A percentile compares a stretch with the other conserved stretches of the same genome.
These are phyloP conservation scores for Carex arenaria DNA, from an alignment of 202 grass and related monocot genomes.

Conservation along the genomic window DNA sequence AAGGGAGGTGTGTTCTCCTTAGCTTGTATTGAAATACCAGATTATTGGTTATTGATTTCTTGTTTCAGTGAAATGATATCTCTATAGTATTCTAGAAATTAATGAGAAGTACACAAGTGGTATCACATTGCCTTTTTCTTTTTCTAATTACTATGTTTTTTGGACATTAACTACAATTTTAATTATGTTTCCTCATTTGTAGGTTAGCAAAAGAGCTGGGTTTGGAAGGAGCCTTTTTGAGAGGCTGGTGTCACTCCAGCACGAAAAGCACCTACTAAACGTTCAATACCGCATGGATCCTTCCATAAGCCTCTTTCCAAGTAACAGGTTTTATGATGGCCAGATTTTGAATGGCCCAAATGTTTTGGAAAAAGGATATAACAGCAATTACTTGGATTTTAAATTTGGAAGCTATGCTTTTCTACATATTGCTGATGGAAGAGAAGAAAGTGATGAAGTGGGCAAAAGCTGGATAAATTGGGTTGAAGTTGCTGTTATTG, in stretches of 20 bases:
- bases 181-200: background rate
- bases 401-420: constrained; percentile 56
- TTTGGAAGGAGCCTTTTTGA: constrained; percentile 76
- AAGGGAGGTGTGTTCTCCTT: no score
- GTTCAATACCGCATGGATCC: constrained; percentile 86
- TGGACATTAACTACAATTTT: background rate
- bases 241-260: constrained; percentile 47
- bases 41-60: background rate
- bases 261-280: constrained; percentile 66
- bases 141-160: background rate
- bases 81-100: no score
- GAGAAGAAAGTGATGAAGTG: constrained; percentile 55
- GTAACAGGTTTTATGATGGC: constrained; percentile 51
- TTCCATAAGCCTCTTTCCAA: constrained; percentile 67
- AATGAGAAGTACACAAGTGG: background rate
- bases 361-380: constrained; percentile 44
- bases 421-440: constrained; percentile 55
- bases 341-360: constrained; percentile 73
- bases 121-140: background rate
- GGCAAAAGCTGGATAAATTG: constrained; percentile 51
- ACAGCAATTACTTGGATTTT: constrained; percentile 32
- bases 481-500: constrained; percentile 66
- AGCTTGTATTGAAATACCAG: no score
- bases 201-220: constrained; percentile 66
- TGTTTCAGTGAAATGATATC: background rate